These are phyloP conservation scores for Claviceps sorghi DNA, from an alignment of 2,329 filamentous ascomycete genomes.

Conservation along the genomic window DNA sequence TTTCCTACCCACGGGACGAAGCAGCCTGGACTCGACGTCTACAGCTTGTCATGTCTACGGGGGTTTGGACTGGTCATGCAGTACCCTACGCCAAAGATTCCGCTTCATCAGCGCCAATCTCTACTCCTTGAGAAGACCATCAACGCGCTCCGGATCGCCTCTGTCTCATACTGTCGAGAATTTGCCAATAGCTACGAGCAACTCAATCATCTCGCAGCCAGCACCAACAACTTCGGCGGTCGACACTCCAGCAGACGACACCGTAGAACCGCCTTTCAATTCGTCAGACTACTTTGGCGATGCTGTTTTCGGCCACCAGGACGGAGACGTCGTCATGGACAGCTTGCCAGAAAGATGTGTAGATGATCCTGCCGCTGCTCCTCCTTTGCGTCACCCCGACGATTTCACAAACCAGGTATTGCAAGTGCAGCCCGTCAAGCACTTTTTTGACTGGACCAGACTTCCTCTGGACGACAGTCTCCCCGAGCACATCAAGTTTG, in stretches of 20 bases:
- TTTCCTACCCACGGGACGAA: slow-evolving; percentile 36
- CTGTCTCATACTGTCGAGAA: slow-evolving; percentile 23
- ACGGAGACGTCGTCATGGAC: slow-evolving; percentile 3
- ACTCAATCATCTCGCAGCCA: slow-evolving; percentile 14
- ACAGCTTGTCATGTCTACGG: slow-evolving; percentile 45
- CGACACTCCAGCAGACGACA: slow-evolving; percentile 20
- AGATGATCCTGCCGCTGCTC: slow-evolving; percentile 8
- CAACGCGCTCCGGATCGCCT: slow-evolving; percentile 25
- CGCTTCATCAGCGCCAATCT: slow-evolving; percentile 50
- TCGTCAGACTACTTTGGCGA: slow-evolving; percentile 30
- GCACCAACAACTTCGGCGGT: slow-evolving; percentile 20
- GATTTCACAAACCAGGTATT: slow-evolving; percentile 28
- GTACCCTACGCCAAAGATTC: slow-evolving; percentile 52
- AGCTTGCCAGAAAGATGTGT: background rate
- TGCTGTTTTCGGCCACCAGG: slow-evolving; percentile 6
- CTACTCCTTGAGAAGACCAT: slow-evolving; percentile 11
- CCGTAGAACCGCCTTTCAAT: slow-evolving; percentile 8
- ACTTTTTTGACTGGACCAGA: slow-evolving; percentile 63
- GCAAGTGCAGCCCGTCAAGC: slow-evolving; percentile 10
- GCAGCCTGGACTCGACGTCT: slow-evolving; percentile 33
- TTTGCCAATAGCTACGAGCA: slow-evolving; percentile 9
- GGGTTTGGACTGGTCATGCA: slow-evolving; percentile 54
- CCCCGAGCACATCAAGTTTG: slow-evolving; percentile 58
- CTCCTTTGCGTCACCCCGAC: slow-evolving; percentile 21
- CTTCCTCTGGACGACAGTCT: slow-evolving; percentile 48